Percentiles rank a stretch among this genome's conserved stretches.
Evolutionary conservation across 2,329 filamentous ascomycete species (phyloP).

Genomic region (Conoideocrella luteorostrata): DNA sequence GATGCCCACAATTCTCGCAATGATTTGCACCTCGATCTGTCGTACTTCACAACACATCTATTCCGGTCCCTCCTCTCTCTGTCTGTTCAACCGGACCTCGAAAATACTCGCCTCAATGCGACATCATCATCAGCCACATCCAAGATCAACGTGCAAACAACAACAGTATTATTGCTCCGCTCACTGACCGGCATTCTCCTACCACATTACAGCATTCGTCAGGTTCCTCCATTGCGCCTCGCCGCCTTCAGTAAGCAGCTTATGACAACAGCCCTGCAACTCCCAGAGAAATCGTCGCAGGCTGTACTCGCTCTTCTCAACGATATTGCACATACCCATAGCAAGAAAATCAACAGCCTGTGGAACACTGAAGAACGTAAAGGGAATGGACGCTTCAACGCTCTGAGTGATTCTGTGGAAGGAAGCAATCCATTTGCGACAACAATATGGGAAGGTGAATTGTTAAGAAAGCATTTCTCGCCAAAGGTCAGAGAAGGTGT

Average conservation of each 20-base stretch:
- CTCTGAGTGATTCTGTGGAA: conserved; percentile 67
- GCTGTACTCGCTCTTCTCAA: conserved; percentile 73
- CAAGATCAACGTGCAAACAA: conserved; percentile 91
- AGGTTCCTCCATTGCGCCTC: conserved; percentile 75
- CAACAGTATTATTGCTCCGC: conserved; percentile 83
- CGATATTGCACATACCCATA: conserved; percentile 74
- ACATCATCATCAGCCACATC: conserved; percentile 35
- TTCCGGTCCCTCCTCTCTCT: conserved; percentile 79
- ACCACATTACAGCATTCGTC: conserved; percentile 64
- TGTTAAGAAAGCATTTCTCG: conserved; percentile 78
- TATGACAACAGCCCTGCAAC: conserved; percentile 71
- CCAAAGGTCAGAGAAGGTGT: conserved; percentile 76
- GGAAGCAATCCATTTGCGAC: conserved; percentile 84
- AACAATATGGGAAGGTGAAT: conserved; percentile 89
- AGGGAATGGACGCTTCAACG: conserved; percentile 81
- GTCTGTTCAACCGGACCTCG: conserved; percentile 77
- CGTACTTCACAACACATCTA: conserved; percentile 91
- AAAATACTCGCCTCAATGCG: conserved; percentile 53
- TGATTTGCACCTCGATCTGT: conserved; percentile 80
- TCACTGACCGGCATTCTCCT: conserved; percentile 78
- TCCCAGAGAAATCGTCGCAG: conserved; percentile 83
- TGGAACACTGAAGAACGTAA: conserved; percentile 94
- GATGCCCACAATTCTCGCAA: conserved; percentile 80
- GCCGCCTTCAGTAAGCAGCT: conserved; percentile 92
- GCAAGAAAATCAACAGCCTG: conserved; percentile 72